Evolutionary conservation across 768 basidiomycete genomes (phyloP).

Genomic region (Tricholoma terreum): DNA sequence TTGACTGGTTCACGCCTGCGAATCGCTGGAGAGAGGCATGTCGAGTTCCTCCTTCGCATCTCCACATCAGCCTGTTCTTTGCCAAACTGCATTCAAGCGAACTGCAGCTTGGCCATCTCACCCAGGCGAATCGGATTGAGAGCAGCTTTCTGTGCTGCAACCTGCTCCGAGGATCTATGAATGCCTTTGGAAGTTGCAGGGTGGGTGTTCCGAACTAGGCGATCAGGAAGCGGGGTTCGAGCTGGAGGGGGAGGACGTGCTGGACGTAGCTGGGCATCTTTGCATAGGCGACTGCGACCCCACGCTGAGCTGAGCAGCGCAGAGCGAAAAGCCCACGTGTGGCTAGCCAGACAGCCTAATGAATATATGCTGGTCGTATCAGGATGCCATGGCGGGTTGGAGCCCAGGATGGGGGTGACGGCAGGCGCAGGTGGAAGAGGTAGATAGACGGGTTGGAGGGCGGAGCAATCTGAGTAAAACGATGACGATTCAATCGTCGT

Average conservation of each 20-base stretch:
- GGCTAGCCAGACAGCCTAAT: no score
- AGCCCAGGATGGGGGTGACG: no score
- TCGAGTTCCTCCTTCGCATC: not conserved
- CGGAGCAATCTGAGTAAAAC: no score
- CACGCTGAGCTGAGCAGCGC: no score
- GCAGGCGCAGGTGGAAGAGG: no score
- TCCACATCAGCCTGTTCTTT: not conserved
- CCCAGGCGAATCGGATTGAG: not conserved
- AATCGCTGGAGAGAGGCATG: not conserved
- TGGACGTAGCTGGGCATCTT: not conserved
- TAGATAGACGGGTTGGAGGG: no score
- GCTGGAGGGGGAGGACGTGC: no score
- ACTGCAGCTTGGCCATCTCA: not conserved
- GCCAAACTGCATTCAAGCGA: constrained; percentile 1
- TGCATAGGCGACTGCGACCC: not conserved
- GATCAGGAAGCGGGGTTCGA: constrained; percentile 11
- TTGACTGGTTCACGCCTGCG: not conserved
- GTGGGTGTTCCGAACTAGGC: constrained; percentile 9
- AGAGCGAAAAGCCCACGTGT: no score
- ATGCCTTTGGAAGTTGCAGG: constrained; percentile 1
- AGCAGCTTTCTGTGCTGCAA: constrained; percentile 1
- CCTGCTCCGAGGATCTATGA: constrained; percentile 6
- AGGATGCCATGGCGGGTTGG: no score
- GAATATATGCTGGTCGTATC: no score
- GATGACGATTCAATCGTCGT: no score